These are phyloP conservation scores for Lentinula guzmanii DNA, from an alignment of 768 basidiomycete species.

Conservation along the genomic window DNA sequence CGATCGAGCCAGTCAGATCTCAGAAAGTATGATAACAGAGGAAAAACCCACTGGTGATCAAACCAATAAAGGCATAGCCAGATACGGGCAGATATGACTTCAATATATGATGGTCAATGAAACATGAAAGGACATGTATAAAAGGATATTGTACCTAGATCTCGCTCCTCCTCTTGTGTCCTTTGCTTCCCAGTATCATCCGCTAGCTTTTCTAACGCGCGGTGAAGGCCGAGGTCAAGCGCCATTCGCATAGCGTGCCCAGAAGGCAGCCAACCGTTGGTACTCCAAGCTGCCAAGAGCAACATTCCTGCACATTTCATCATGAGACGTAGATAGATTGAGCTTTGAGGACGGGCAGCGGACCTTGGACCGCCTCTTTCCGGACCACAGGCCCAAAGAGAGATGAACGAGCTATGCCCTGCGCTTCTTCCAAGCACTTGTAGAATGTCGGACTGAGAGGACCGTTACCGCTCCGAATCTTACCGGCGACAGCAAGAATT, in stretches of 20 bases:
- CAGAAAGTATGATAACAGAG: constrained; percentile 8
- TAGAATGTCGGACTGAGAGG: constrained; percentile 83
- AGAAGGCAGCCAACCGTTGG: constrained; percentile 91
- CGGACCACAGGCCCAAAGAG: constrained; percentile 90
- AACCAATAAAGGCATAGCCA: constrained; percentile 97
- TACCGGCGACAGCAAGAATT: constrained; percentile 86
- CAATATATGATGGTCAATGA: not conserved
- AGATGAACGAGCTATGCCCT: constrained; percentile 90
- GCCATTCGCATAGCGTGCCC: constrained; percentile 98
- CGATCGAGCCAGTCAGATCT: not conserved
- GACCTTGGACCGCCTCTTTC: constrained; percentile 93
- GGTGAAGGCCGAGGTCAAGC: constrained; percentile 87
- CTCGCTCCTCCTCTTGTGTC: constrained; percentile 78
- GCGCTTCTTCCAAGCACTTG: constrained; percentile 89
- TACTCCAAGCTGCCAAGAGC: constrained; percentile 87
- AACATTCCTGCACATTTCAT: constrained; percentile 63
- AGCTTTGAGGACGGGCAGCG: constrained; percentile 9
- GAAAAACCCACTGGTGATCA: constrained; percentile 72
- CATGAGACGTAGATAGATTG: not conserved
- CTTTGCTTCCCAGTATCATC: constrained; percentile 65
- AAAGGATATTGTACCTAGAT: constrained; percentile 50
- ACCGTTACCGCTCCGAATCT: constrained; percentile 87
- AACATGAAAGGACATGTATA: not conserved
- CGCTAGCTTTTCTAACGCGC: constrained; percentile 86
- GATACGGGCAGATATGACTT: constrained; percentile 87